A percentile compares a stretch with the other conserved stretches of the same genome.
Conservation (phyloP, 2,329 filamentous ascomycete genomes). For the Dactylella cylindrospora region DNA sequence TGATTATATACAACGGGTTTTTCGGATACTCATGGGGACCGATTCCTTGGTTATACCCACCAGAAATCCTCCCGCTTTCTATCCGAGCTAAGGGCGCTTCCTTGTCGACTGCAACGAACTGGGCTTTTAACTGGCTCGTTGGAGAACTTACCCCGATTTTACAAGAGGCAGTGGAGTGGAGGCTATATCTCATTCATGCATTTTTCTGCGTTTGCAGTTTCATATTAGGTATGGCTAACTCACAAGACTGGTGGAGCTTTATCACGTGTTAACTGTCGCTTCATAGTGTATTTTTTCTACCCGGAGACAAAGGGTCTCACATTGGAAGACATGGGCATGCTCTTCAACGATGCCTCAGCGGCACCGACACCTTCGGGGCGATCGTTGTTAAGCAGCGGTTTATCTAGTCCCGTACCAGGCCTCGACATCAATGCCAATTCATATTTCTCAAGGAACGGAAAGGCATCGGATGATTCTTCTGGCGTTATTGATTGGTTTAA, state of each 20-base stretch:
- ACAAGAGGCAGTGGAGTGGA: conserved; percentile 89
- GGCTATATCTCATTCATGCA: conserved; percentile 89
- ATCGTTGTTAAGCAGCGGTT: conserved; percentile 54
- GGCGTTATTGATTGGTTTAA: conserved; percentile 71
- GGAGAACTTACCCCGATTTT: conserved; percentile 92
- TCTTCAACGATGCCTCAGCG: conserved; percentile 73
- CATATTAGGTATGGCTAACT: conserved; percentile 74
- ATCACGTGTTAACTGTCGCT: conserved; percentile 45
- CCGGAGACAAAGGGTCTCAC: conserved; percentile 94
- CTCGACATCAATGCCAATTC: conserved; percentile 68
- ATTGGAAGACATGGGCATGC: conserved; percentile 90
- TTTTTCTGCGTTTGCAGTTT: conserved; percentile 97
- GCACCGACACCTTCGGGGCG: conserved; percentile 51
- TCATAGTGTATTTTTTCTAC: conserved; percentile 89
- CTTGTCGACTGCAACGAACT: conserved; percentile 93
- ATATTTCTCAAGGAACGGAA: conserved; percentile 46
- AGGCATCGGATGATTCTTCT: conserved; percentile 49
- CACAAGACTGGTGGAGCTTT: conserved; percentile 7
- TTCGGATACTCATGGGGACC: conserved; percentile 98
- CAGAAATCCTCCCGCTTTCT: conserved; percentile 95
- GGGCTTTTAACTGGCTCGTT: conserved; percentile 97
- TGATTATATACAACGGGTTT: conserved; percentile 97
- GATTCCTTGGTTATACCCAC: conserved; percentile 95
- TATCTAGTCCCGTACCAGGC: conserved; percentile 72
- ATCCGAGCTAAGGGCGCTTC: conserved; percentile 96